Base-by-base conservation (phyloP, 495 filamentous ascomycete species). In the Penicillium lividum region DNA sequence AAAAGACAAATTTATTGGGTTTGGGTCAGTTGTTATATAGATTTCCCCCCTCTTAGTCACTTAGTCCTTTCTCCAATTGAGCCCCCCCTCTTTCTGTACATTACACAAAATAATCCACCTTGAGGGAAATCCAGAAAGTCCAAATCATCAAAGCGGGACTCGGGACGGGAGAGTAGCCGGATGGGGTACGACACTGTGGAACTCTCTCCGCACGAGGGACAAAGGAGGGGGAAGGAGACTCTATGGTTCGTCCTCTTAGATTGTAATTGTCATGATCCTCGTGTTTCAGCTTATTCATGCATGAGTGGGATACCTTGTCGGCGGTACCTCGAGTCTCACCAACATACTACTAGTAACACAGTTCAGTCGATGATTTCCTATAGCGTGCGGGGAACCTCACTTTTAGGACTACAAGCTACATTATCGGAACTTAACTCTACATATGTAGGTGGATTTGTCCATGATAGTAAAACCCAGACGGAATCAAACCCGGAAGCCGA, bases 161-260 rank as follows among this genome's bases (percentile, higher is more conserved):
- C 27, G 50, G 46, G 48, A 58, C 46, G 44, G 43, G 47, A 36
- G 58, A 53, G 54, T 25, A 16, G 16, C 47, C 42, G 53, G 54
- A 52, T 52, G 58, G 60, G 57, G 47, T 56, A 52, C 30, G 49
- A 58, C 61, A 61, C n/a, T 45, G 49, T 15, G 7, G 27, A 11
- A 25, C 7, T 51, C 58, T 67, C 64, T 64, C 64, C 64, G 64
- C 64, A 67, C 33, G 64, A 67, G 64, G 64, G 60, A 63, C 57
- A 45, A 13, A 22, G 27, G 36, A 60, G 45, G 54, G 55, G 53
- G 56, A 29, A 48, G 46, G 45, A 48, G 31, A 54, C n/a, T 33
- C 25, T 33, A 43, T 55, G 45, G 64, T 56, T 58, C 54, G 56
- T 64, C 51, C 53, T 60, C 18, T 29, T 16, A 30, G 22, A 38